Evolutionary conservation across 805 yeast genomes (phyloP), one percentile per base, ranked within the genome.

Genomic region (Lipomyces sp.): DNA sequence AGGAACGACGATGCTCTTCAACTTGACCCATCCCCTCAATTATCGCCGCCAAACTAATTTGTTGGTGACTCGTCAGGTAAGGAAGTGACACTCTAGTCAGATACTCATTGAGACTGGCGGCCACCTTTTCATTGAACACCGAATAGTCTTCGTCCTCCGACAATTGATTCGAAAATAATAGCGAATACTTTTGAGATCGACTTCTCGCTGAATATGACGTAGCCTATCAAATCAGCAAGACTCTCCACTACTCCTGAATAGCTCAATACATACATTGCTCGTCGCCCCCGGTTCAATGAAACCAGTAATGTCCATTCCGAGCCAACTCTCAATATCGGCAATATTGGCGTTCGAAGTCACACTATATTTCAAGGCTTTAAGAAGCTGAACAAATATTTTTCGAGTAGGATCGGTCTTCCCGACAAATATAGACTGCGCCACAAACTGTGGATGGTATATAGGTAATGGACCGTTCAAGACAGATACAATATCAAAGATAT

Each of bases 381-480:
- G 84, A 50, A 93, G 77, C 30, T 80, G 77, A 11, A 84, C 78
- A 24, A 94, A 73, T 0, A 93, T 81, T 50, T 81, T 82, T 67
- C 85, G 82, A 1, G 86, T 93, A 1, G 86, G 73, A 10, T 79
- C 78, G 13, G 84, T 69, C 68, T 88, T 86, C 34, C 87, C 88
- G 70, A 86, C 83, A 72, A 89, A 87, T 24, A 93, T 75, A 3
- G 87, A 80, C 75, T 93, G 97, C 56, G 92, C 87, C 58, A 93
- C 77, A 62, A 91, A 83, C 76, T 92, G 97, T 0, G 98, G 98
- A 74, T 94, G 98, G 72, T 90, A 93, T 0, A 92, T 78, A 0
- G 98, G 97, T 15, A 94, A 76, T 0, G 96, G 95, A 39, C 98
- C 98, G 78, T 93, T 93, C 63, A 93, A 78, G 3, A 92, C 87